These are phyloP conservation scores for Excoecaria agallocha DNA, from an alignment of 345 rosid species.

Conservation along the genomic window DNA sequence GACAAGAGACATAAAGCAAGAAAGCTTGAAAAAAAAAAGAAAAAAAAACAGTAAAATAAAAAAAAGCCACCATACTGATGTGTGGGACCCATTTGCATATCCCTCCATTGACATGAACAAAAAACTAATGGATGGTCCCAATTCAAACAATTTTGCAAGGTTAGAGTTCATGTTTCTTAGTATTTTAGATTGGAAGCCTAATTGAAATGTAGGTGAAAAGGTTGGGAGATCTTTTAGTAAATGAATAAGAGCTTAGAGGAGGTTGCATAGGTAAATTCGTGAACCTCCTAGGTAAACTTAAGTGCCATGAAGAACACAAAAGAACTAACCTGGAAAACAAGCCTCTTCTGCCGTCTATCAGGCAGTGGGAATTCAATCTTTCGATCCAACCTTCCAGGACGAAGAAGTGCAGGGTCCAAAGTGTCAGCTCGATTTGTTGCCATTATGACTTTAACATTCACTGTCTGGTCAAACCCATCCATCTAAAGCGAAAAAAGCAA, in stretches of 20 bases:
- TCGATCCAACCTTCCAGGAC: conserved; percentile 95
- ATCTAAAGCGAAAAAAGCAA: conserved; percentile 38
- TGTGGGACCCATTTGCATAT: no score
- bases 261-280: background rate
- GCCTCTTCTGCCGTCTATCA: conserved; percentile 98
- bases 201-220: no score
- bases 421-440: conserved; percentile 98
- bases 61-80: no score
- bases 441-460: conserved; percentile 96
- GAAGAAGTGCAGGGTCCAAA: conserved; percentile 94
- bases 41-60: no score
- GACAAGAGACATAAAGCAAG: no score
- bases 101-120: no score
- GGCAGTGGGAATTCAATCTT: conserved; percentile 96
- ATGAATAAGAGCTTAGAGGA: background rate
- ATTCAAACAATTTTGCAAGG: no score
- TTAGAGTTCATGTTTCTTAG: no score
- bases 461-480: conserved; percentile 98
- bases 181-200: no score
- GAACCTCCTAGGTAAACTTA: background rate
- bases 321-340: conserved; percentile 76
- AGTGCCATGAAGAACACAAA: background rate
- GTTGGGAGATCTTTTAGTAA: no score
- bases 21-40: no score
- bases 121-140: no score